phyloP scores from a whole-genome alignment of 148 eudicot species.

The Dianthus caryophyllus region DNA sequence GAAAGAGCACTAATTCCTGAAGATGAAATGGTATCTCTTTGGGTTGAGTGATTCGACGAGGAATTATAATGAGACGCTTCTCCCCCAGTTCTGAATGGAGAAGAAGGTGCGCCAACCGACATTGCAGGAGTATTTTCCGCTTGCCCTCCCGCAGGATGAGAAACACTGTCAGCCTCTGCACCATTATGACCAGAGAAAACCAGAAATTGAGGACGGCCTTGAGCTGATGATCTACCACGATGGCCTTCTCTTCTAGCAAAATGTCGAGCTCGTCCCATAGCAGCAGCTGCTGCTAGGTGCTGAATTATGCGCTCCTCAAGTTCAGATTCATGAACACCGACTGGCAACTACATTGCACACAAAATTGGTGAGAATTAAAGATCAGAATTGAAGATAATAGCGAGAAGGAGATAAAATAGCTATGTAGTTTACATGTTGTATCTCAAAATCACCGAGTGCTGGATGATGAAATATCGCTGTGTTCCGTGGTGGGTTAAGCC shows the following conservation, averaged over 20 bases:
- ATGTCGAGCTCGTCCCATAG: conserved; percentile 93
- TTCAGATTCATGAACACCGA: conserved; percentile 76
- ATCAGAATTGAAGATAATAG: neutral
- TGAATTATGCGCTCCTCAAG: conserved; percentile 96
- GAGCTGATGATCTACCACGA: conserved; percentile 67
- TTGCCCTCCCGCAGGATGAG: conserved; percentile 48
- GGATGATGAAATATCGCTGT: conserved; percentile 87
- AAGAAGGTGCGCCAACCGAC: conserved; percentile 33
- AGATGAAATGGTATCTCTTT: conserved; percentile 39
- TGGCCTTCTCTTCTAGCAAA: conserved; percentile 83
- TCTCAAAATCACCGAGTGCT: conserved; percentile 79
- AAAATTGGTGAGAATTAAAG: neutral
- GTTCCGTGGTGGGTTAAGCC: conserved; percentile 63
- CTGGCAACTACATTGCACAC: conserved; percentile 54
- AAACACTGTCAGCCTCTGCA: conserved; percentile 37
- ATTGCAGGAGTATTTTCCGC: conserved; percentile 37
- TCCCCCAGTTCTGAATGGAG: conserved; percentile 40
- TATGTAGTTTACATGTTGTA: conserved; percentile 61
- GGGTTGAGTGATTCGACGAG: conserved; percentile 38
- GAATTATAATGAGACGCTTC: conserved; percentile 44
- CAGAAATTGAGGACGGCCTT: conserved; percentile 74
- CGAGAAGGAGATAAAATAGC: neutral
- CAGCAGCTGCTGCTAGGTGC: conserved; percentile 97
- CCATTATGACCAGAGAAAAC: conserved; percentile 63
- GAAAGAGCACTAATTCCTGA: conserved; percentile 42